These are phyloP conservation scores for Fusarium sacchari DNA, from an alignment of 2,329 filamentous ascomycete genomes.

Conservation along the genomic window DNA sequence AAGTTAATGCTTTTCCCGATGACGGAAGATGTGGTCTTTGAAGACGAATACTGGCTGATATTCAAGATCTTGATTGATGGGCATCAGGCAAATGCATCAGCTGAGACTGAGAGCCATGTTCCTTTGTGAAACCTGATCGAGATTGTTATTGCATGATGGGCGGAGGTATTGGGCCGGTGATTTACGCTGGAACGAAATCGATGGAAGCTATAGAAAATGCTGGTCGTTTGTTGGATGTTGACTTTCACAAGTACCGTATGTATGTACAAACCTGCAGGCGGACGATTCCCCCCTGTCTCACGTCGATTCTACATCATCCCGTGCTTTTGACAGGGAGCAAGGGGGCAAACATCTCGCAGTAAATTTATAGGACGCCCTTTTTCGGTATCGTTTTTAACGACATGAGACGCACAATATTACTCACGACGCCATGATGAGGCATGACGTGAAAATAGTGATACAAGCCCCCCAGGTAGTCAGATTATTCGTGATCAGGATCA, in stretches of 20 bases:
- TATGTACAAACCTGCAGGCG: conserved; percentile 14
- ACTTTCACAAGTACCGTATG: not conserved
- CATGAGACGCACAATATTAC: not conserved
- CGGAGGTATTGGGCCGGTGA: conserved; percentile 13
- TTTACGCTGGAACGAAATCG: not conserved
- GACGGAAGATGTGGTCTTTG: conserved; percentile 5
- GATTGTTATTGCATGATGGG: conserved; percentile 18
- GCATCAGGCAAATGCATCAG: conserved; percentile 26
- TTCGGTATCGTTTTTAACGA: not conserved
- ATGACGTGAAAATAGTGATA: conserved; percentile 29
- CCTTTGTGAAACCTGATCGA: conserved; percentile 33
- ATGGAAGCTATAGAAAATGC: not conserved
- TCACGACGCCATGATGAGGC: conserved; percentile 20
- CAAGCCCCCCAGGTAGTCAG: not conserved
- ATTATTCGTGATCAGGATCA: conserved; percentile 5
- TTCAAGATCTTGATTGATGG: conserved; percentile 7
- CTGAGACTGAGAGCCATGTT: conserved; percentile 30
- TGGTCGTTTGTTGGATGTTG: not conserved
- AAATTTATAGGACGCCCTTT: not conserved
- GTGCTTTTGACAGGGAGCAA: conserved; percentile 33
- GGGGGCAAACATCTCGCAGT: conserved; percentile 18
- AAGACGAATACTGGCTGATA: conserved; percentile 12
- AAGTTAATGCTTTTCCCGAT: conserved; percentile 16
- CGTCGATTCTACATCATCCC: conserved; percentile 32
- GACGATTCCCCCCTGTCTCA: conserved; percentile 25